Evolutionary conservation across 805 yeast genomes (phyloP).

Genomic region (Candida ulmi): DNA sequence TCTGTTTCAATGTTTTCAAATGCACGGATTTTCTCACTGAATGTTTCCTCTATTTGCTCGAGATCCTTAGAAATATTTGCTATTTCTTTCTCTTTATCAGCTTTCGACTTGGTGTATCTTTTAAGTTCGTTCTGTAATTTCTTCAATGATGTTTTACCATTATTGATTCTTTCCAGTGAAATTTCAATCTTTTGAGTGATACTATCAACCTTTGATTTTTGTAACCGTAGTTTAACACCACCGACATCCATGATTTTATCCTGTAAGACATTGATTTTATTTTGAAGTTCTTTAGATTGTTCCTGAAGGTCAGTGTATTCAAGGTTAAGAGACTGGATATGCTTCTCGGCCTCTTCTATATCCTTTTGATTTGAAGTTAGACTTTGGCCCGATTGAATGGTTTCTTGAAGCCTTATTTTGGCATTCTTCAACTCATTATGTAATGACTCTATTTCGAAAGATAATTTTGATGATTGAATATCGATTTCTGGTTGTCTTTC

Average conservation of each 20-base stretch:
- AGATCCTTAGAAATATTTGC: conserved; percentile 28
- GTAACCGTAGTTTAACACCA: conserved; percentile 76
- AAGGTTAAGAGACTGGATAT: conserved; percentile 27
- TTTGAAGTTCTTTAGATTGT: conserved; percentile 51
- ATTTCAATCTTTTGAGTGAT: conserved; percentile 61
- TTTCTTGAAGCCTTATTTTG: conserved; percentile 35
- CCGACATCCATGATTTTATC: conserved; percentile 86
- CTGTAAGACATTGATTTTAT: conserved; percentile 55
- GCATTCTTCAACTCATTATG: conserved; percentile 47
- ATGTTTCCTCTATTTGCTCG: conserved; percentile 25
- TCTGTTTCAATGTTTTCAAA: conserved; percentile 29
- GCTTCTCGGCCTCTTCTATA: conserved; percentile 29
- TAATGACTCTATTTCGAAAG: conserved; percentile 60
- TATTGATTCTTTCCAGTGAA: conserved; percentile 47
- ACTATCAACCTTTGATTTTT: conserved; percentile 77
- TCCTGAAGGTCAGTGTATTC: conserved; percentile 43
- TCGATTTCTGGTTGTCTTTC: conserved; percentile 71
- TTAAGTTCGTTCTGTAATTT: conserved; percentile 61
- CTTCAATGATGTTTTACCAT: conserved; percentile 48
- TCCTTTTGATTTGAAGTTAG: conserved; percentile 27
- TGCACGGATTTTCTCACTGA: conserved; percentile 20
- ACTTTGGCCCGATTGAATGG: conserved; percentile 19
- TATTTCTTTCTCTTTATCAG: conserved; percentile 43
- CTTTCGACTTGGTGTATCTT: conserved; percentile 44
- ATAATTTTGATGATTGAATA: conserved; percentile 48